Conservation (phyloP, 2,329 filamentous ascomycete species). For the Ophiostoma fasciatum region DNA sequence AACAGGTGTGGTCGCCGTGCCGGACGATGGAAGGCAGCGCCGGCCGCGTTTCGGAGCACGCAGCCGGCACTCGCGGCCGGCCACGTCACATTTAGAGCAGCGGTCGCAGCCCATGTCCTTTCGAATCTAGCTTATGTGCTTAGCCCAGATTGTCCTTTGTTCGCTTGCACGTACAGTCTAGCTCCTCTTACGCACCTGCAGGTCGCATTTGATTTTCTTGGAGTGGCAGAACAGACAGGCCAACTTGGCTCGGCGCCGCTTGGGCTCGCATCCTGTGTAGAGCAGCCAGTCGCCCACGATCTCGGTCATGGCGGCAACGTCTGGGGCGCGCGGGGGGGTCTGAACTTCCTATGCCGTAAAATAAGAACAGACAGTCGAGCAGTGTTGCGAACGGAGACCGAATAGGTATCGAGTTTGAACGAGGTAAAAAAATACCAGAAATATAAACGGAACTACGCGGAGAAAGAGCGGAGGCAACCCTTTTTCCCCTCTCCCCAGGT, state of each 20-base stretch:
- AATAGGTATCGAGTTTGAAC: too few species aligned
- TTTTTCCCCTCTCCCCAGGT: too few species aligned
- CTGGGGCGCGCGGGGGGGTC: too few species aligned
- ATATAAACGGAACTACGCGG: too few species aligned
- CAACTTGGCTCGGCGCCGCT: constrained; percentile 1
- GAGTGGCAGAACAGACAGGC: constrained; percentile 4
- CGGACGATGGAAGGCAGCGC: not conserved
- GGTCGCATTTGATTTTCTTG: constrained; percentile 4
- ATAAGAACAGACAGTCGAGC: too few species aligned
- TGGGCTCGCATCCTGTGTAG: constrained; percentile 4
- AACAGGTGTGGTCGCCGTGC: too few species aligned
- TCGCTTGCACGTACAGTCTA: too few species aligned
- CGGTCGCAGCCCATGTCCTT: constrained; percentile 1
- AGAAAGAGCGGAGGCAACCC: too few species aligned
- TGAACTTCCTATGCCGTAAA: too few species aligned
- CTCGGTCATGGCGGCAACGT: not conserved
- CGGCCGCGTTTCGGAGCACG: not conserved
- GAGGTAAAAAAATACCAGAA: too few species aligned
- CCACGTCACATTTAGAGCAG: constrained; percentile 1
- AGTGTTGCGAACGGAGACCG: too few species aligned
- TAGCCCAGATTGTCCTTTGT: too few species aligned
- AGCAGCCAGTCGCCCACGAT: constrained; percentile 4
- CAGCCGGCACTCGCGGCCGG: constrained; percentile 2
- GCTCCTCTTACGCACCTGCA: not conserved
- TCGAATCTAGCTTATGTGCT: not conserved